These are phyloP conservation scores for Dictyophora rubrovolvata DNA, from an alignment of 768 basidiomycete species.

Conservation along the genomic window DNA sequence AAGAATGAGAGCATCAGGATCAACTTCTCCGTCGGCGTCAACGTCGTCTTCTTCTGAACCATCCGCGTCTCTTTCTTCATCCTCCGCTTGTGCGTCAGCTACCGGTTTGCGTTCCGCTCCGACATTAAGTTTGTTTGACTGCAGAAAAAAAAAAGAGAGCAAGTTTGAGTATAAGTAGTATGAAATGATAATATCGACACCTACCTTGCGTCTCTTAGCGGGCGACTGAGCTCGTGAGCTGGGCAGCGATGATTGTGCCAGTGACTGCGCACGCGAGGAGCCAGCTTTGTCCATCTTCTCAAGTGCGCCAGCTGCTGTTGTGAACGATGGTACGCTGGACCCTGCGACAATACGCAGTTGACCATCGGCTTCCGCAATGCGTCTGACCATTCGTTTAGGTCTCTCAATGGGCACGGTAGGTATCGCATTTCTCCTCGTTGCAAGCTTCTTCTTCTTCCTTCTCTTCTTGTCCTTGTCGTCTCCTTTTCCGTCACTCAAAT, in stretches of 20 bases:
- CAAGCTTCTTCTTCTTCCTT: conserved; percentile 4
- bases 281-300: background rate
- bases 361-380: background rate
- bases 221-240: background rate
- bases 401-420: conserved; percentile 1
- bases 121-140: background rate
- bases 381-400: background rate
- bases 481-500: background rate
- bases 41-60: background rate
- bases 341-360: background rate
- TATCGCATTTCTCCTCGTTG: background rate
- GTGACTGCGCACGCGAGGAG: background rate
- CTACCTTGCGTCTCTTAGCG: background rate
- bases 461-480: background rate
- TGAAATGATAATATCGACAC: background rate
- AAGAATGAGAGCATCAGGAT: background rate
- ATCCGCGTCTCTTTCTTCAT: background rate
- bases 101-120: background rate
- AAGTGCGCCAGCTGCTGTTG: background rate
- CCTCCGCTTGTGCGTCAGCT: background rate
- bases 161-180: background rate
- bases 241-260: background rate
- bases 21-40: background rate
- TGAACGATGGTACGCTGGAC: background rate
- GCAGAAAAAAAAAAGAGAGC: background rate